phyloP scores from a whole-genome alignment of 1,284 basidiomycete species.

The Nidula niveotomentosa region DNA sequence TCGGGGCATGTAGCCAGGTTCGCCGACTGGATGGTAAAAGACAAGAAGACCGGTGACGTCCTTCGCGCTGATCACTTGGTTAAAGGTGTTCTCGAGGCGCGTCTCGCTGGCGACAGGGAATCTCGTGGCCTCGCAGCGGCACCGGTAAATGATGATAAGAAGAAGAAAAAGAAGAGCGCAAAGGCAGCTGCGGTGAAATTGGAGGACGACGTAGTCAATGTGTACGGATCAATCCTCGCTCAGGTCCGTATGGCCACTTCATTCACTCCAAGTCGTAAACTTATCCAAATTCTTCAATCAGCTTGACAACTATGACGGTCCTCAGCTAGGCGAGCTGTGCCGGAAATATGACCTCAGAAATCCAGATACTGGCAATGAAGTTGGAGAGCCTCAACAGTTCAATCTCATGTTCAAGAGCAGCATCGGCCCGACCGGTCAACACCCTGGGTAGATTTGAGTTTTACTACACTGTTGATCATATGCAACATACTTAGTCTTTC shows the following conservation, averaged over 20 bases:
- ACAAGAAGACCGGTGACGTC: conserved; percentile 92
- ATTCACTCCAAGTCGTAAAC: no score
- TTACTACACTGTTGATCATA: conserved; percentile 1
- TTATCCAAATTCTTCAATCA: conserved; percentile 24
- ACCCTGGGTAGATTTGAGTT: conserved; percentile 73
- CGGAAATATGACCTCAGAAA: conserved; percentile 83
- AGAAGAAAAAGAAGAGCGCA: conserved; percentile 83
- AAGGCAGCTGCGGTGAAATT: conserved; percentile 80
- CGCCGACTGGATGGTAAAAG: conserved; percentile 99
- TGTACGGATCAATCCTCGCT: conserved; percentile 85
- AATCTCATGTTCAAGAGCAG: conserved; percentile 99
- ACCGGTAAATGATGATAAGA: conserved; percentile 52
- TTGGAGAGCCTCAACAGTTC: conserved; percentile 93
- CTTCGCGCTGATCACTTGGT: conserved; percentile 98
- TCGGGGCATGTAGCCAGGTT: conserved; percentile 99
- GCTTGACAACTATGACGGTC: conserved; percentile 96
- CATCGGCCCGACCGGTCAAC: conserved; percentile 97
- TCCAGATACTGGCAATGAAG: conserved; percentile 91
- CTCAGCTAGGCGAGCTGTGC: conserved; percentile 88
- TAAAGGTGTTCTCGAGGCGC: conserved; percentile 88
- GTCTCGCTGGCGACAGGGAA: conserved; percentile 90
- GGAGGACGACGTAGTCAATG: conserved; percentile 71
- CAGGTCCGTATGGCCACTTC: conserved; percentile 55
- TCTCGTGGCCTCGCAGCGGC: conserved; percentile 75
- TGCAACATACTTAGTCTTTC: conserved; percentile 4